Conservation (phyloP, 345 rosid species). For the Corchorus olitorius region DNA sequence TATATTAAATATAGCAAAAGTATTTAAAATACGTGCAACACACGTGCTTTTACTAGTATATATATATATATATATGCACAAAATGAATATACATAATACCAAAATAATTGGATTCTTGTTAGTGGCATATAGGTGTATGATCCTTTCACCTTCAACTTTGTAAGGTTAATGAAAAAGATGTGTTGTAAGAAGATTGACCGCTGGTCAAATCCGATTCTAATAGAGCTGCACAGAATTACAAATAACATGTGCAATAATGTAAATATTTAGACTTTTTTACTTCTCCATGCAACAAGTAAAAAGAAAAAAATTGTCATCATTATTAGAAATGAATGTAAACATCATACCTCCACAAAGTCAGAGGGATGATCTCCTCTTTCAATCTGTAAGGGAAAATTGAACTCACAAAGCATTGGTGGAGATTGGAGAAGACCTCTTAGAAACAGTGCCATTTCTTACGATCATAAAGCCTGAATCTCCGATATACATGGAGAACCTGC, state of each 20-base stretch:
- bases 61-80: too few species aligned
- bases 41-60: too few species aligned
- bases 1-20: too few species aligned
- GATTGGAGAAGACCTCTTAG: constrained; percentile 43
- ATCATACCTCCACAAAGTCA: constrained; percentile 55
- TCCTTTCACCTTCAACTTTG: background rate
- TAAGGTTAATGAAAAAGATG: too few species aligned
- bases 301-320: background rate
- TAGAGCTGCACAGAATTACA: background rate
- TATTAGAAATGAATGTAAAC: constrained; percentile 5
- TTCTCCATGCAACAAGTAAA: background rate
- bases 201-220: background rate
- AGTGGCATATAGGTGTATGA: background rate
- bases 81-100: too few species aligned
- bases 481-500: constrained; percentile 67
- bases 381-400: constrained; percentile 64
- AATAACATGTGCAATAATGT: background rate
- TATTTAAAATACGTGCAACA: too few species aligned
- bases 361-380: constrained; percentile 48
- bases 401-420: constrained; percentile 67
- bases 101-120: too few species aligned
- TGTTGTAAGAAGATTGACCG: background rate
- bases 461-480: constrained; percentile 74
- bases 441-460: constrained; percentile 52
- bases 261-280: background rate